These are phyloP conservation scores for Trametes punicea DNA, from an alignment of 768 basidiomycete species.

Conservation along the genomic window DNA sequence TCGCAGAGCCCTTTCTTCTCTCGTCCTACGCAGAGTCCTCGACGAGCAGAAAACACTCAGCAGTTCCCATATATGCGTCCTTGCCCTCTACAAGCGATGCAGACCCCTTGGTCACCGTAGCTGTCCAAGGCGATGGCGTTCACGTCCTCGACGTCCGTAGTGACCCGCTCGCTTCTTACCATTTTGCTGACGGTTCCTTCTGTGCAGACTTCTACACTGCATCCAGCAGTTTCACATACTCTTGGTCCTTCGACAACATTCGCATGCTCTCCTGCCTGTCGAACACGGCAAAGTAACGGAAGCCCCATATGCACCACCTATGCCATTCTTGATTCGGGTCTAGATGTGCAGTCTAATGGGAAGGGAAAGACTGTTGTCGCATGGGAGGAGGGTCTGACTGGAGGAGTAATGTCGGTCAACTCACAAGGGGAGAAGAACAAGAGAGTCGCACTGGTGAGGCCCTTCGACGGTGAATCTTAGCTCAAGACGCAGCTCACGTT, in stretches of 20 bases:
- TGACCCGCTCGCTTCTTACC: background rate
- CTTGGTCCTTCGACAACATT: conserved; percentile 65
- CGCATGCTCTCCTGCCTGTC: conserved; percentile 53
- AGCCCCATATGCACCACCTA: conserved; percentile 49
- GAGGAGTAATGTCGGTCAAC: conserved; percentile 23
- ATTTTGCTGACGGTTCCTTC: background rate
- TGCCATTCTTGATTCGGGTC: conserved; percentile 46
- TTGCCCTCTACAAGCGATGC: conserved; percentile 20
- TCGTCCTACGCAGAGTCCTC: conserved; percentile 33
- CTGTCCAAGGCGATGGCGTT: conserved; percentile 71
- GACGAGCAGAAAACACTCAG: conserved; percentile 14
- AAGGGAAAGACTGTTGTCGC: conserved; percentile 54
- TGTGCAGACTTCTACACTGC: conserved; percentile 57
- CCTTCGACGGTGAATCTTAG: background rate
- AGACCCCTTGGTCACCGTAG: conserved; percentile 62
- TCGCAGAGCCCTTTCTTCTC: conserved; percentile 39
- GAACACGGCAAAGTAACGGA: conserved; percentile 33
- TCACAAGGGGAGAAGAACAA: conserved; percentile 35
- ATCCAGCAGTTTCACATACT: conserved; percentile 66
- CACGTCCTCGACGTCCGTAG: conserved; percentile 67
- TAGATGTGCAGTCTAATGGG: conserved; percentile 41
- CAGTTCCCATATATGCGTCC: conserved; percentile 5
- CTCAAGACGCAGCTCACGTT: background rate
- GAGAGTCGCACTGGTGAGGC: conserved; percentile 44
- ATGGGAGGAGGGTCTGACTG: conserved; percentile 51